phyloP scores from a whole-genome alignment of 108 stramenopile species.

The Cyclotella sp. region DNA sequence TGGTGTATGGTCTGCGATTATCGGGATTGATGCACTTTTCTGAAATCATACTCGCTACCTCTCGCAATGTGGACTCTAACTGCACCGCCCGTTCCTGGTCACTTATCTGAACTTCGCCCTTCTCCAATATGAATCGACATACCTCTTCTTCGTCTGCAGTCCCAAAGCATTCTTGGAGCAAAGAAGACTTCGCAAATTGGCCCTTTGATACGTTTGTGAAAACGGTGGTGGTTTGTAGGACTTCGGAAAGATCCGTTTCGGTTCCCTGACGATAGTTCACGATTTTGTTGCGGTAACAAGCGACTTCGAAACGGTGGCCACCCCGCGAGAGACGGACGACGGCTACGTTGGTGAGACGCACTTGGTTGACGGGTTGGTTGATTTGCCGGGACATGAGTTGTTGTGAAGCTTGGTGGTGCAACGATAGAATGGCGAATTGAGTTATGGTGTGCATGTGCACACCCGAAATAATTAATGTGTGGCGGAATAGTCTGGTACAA shows the following conservation, averaged over 20 bases:
- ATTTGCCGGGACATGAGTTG: constrained; percentile 69
- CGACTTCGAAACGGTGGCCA: constrained; percentile 98
- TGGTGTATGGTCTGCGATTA: constrained; percentile 89
- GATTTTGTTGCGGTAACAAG: constrained; percentile 98
- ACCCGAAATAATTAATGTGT: too few species aligned
- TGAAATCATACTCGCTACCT: constrained; percentile 93
- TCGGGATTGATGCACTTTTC: constrained; percentile 93
- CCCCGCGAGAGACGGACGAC: constrained; percentile 87
- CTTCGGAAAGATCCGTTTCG: constrained; percentile 97
- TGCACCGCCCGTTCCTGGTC: constrained; percentile 90
- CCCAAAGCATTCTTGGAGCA: constrained; percentile 89
- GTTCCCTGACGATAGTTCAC: constrained; percentile 96
- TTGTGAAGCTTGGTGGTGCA: not conserved
- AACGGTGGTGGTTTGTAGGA: constrained; percentile 95
- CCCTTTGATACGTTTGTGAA: constrained; percentile 98
- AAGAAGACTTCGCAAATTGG: constrained; percentile 87
- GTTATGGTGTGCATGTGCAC: too few species aligned
- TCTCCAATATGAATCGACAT: constrained; percentile 83
- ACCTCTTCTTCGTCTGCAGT: constrained; percentile 81
- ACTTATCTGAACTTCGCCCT: constrained; percentile 92
- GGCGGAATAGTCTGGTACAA: too few species aligned
- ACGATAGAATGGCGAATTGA: not conserved
- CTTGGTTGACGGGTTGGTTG: constrained; percentile 92
- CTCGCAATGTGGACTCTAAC: constrained; percentile 77
- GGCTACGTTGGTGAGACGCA: constrained; percentile 98